phyloP scores from a whole-genome alignment of 495 filamentous ascomycete species.

The Tuber calosporum region DNA sequence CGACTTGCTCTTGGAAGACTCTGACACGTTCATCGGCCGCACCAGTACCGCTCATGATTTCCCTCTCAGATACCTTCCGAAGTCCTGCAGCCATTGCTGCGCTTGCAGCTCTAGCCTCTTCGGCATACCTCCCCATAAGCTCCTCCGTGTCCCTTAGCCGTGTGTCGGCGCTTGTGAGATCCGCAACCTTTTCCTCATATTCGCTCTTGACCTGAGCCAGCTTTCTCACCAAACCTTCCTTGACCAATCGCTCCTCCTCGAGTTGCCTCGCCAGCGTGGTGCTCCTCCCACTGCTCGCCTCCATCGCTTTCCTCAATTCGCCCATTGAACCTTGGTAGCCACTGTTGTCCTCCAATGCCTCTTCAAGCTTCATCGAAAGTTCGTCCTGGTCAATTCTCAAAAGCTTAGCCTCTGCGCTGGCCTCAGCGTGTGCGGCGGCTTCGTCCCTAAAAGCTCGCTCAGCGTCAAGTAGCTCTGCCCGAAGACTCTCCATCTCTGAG shows the following conservation, averaged over 20 bases:
- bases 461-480: slow-evolving; percentile 70
- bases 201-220: slow-evolving; percentile 71
- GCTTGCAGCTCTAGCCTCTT: slow-evolving; percentile 79
- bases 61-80: slow-evolving; percentile 57
- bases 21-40: slow-evolving; percentile 66
- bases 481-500: slow-evolving; percentile 73
- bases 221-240: slow-evolving; percentile 72
- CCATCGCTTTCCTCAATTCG: slow-evolving; percentile 69
- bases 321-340: slow-evolving; percentile 66
- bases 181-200: slow-evolving; percentile 72
- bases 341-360: slow-evolving; percentile 57
- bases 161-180: slow-evolving; percentile 67
- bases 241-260: slow-evolving; percentile 70
- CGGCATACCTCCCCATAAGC: slow-evolving; percentile 75
- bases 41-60: slow-evolving; percentile 48
- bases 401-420: slow-evolving; percentile 62
- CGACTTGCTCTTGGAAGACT: slow-evolving; percentile 71
- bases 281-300: slow-evolving; percentile 67
- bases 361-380: slow-evolving; percentile 60
- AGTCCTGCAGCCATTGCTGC: slow-evolving; percentile 76
- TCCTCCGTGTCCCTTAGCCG: slow-evolving; percentile 82
- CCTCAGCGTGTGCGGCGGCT: slow-evolving; percentile 64
- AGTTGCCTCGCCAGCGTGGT: slow-evolving; percentile 69
- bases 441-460: slow-evolving; percentile 72
- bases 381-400: slow-evolving; percentile 78